Evolutionary conservation across 2,329 filamentous ascomycete species (phyloP).

Genomic region (Beauveria caledonica): DNA sequence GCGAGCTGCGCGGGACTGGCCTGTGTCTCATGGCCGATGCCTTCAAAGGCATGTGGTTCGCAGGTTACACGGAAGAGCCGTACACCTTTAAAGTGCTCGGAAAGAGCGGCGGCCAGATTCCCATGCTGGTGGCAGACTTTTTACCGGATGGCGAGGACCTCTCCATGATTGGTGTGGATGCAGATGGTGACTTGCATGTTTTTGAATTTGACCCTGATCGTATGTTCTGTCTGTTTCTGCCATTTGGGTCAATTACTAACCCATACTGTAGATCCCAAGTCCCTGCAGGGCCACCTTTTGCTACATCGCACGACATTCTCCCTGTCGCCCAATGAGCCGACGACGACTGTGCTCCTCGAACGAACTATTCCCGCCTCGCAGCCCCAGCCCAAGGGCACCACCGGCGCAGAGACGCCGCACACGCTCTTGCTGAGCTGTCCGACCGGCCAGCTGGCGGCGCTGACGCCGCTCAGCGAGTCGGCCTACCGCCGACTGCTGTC

Average conservation of each 20-base stretch:
- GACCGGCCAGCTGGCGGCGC: constrained; percentile 66
- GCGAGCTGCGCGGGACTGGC: constrained; percentile 74
- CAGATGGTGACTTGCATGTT: constrained; percentile 78
- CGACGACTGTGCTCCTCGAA: constrained; percentile 67
- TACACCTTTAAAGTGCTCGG: constrained; percentile 92
- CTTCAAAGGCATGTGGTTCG: constrained; percentile 91
- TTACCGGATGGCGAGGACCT: constrained; percentile 77
- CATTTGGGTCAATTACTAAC: constrained; percentile 17
- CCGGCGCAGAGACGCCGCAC: constrained; percentile 24
- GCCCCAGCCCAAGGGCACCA: constrained; percentile 21
- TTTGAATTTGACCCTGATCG: constrained; percentile 92
- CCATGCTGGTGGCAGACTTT: constrained; percentile 77
- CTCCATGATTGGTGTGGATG: constrained; percentile 74
- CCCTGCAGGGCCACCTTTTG: constrained; percentile 78
- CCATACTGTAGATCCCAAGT: constrained; percentile 67
- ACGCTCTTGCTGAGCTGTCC: constrained; percentile 62
- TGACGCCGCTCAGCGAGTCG: constrained; percentile 71
- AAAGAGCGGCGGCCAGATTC: constrained; percentile 71
- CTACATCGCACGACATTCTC: constrained; percentile 85
- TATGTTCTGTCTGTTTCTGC: constrained; percentile 36
- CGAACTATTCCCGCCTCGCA: constrained; percentile 44
- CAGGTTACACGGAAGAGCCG: constrained; percentile 91
- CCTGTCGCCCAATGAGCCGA: constrained; percentile 68
- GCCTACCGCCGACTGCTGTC: constrained; percentile 78
- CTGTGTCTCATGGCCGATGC: constrained; percentile 84